Base-by-base conservation (phyloP, 2,329 filamentous ascomycete genomes). In the Furcasterigmium furcatum region DNA sequence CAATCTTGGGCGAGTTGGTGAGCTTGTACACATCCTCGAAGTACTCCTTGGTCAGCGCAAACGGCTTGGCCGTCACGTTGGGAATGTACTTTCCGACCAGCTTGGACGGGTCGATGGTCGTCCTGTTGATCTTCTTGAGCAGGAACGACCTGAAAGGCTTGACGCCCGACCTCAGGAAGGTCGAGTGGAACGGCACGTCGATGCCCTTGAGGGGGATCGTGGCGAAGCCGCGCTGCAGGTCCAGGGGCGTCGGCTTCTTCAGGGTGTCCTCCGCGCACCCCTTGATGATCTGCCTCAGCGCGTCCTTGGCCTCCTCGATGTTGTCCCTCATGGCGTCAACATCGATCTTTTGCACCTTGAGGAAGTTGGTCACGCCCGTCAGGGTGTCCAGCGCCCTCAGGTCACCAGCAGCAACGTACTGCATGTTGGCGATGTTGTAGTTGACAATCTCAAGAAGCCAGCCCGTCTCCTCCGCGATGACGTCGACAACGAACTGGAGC, bases 111-210 rank as follows among this genome's bases (percentile, higher is more conserved):
- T 99, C 94, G 66, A 99, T 97, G 44, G 88, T 95, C 20, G 91
- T 96, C 83, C 95, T 96, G 80, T 97, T 91, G 74, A 99, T 97
- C 82, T 99, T 99, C 88, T 97, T 99, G 58, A 97, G 85, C 64
- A 99, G 71, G 82, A 99, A 99, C 38, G 86, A 92, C 55, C 94
- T 83, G 90, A 99, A 99, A 39, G 95, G 94, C 79, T 99, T 99
- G 68, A 99, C 94, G 59, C 94, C 95, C 32, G 91, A 96, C 46
- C 95, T 88, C 71, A 99, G 74, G 79, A 99, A 99, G 16, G 94
- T 99, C 58, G 88, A 94, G 79, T 99, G 94, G 88, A 99, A 99
- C 38, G 94, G 94, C 63, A 97, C 95, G 60, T 99, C 94, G 58
- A 99, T 99, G 52, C 95, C 95, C 62, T 87, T 89, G 54, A 99